Evolutionary conservation across 371 early-diverging fungal species (phyloP).

Genomic region (Dinochytrium kinnereticum): DNA sequence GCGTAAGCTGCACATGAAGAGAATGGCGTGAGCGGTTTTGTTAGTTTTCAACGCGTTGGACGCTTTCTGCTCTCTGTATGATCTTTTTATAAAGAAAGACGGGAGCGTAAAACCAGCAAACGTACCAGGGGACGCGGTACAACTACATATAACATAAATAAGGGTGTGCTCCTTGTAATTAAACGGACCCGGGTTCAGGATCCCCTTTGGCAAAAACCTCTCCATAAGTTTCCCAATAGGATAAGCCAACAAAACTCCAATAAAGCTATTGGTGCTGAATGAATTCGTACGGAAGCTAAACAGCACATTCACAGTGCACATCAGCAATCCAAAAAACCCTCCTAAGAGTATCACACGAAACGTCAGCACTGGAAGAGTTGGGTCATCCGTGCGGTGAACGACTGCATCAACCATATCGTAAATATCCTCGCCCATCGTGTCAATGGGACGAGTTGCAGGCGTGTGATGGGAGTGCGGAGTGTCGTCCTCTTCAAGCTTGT

Average conservation of each 20-base stretch:
- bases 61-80: no score
- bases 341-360: slow-evolving; percentile 26
- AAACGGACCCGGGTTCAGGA: slow-evolving; percentile 84
- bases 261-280: slow-evolving; percentile 5
- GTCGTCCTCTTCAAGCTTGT: no score
- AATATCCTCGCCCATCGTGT: background rate
- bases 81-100: background rate
- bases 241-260: slow-evolving; percentile 13
- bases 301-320: background rate
- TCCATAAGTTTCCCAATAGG: slow-evolving; percentile 16
- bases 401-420: slow-evolving; percentile 24
- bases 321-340: slow-evolving; percentile 14
- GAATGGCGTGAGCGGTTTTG: background rate
- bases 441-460: no score
- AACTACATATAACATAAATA: slow-evolving; percentile 43
- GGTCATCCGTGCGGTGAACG: slow-evolving; percentile 26
- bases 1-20: slow-evolving; percentile 10
- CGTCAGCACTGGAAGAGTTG: slow-evolving; percentile 29
- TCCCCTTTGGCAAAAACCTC: slow-evolving; percentile 38
- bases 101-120: background rate
- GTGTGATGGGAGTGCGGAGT: no score
- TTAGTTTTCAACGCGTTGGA: no score
- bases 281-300: slow-evolving; percentile 17
- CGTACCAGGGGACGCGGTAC: slow-evolving; percentile 6
- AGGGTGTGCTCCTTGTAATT: slow-evolving; percentile 87